Evolutionary conservation across 257 asterid genomes (phyloP), one percentile per base, ranked within the genome.

Genomic region (Perilla frutescens): DNA sequence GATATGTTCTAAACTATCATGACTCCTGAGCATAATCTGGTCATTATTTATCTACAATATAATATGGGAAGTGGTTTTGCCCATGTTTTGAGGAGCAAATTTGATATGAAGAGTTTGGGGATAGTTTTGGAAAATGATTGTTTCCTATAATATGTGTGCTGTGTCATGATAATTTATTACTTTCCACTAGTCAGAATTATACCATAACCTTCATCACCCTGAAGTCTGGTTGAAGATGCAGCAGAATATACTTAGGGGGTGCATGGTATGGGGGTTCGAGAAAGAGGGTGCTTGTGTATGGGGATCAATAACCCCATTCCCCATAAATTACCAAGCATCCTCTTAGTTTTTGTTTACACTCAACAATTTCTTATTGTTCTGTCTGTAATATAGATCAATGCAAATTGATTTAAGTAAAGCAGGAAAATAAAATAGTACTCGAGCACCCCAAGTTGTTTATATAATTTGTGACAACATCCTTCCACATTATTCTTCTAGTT

Each of bases 401-500:
- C 70, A 61, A 6, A 12, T 14, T 5, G 10, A 45, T 51, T 62
- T 56, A 20, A 20, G 15, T 54, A 36, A 73, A 65, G 50, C 32
- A 34, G 41, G 26, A 36, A 14, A 4, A 7, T 12, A 34, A 47
- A 48, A 8, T 26, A 40, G 37, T 56, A 26, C 5, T 20, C 53
- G 50, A 55, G 26, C 39, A 11, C 29, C 53, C 61, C 6, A 5
- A 57, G 44, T 66, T 32, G 51, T 43, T 7, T 31, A 34, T 55
- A 4, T 8, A 54, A 66, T 44, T 31, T 57, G 50, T 74, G 31
- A 57, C 29, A 65, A 43, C 40, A 45, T 74, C 11, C 14, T 14
- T 41, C 39, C 57, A 47, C 6, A 39, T 54, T 56, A 34, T 36
- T 36, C 68, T 66, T 54, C 48, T 64, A 11, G 31, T 31, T 75